phyloP scores from a whole-genome alignment of 2,329 filamentous ascomycete genomes.

The Calonectria multiphialidica region DNA sequence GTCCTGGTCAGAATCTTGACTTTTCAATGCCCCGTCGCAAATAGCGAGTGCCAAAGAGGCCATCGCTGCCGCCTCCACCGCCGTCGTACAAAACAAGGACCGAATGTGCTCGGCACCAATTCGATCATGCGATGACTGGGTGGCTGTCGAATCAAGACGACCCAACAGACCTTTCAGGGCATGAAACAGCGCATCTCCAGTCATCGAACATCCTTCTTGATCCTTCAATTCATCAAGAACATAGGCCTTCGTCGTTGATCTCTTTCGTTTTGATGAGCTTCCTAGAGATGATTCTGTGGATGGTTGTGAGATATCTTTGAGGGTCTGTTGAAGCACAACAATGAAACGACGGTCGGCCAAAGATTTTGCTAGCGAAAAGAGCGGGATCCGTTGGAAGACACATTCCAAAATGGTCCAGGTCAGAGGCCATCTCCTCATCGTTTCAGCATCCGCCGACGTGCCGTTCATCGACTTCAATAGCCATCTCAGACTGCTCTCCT shows the following conservation, averaged over 20 bases:
- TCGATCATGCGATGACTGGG: slow-evolving; percentile 54
- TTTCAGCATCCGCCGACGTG: slow-evolving; percentile 60
- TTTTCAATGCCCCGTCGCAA: slow-evolving; percentile 55
- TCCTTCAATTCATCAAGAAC: slow-evolving; percentile 55
- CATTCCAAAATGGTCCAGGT: slow-evolving; percentile 73
- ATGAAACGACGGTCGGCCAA: slow-evolving; percentile 79
- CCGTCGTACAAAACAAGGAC: slow-evolving; percentile 65
- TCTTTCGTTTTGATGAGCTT: slow-evolving; percentile 60
- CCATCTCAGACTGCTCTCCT: slow-evolving; percentile 71
- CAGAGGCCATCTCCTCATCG: slow-evolving; percentile 65
- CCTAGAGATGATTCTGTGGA: slow-evolving; percentile 39
- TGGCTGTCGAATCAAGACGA: slow-evolving; percentile 53
- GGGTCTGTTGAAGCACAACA: slow-evolving; percentile 72
- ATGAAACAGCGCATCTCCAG: slow-evolving; percentile 61
- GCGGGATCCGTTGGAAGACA: slow-evolving; percentile 74
- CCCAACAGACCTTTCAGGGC: slow-evolving; percentile 60
- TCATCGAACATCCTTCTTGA: slow-evolving; percentile 56
- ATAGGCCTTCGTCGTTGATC: slow-evolving; percentile 51
- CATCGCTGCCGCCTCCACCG: slow-evolving; percentile 59
- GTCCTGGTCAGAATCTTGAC: slow-evolving; percentile 45
- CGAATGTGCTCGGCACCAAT: slow-evolving; percentile 71
- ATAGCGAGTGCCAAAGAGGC: slow-evolving; percentile 59
- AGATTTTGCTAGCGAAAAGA: slow-evolving; percentile 77
- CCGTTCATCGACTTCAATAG: slow-evolving; percentile 73
- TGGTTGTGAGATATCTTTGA: slow-evolving; percentile 67